Evolutionary conservation across 2,329 filamentous ascomycete genomes (phyloP).

Genomic region (Colletotrichum orbiculare): DNA sequence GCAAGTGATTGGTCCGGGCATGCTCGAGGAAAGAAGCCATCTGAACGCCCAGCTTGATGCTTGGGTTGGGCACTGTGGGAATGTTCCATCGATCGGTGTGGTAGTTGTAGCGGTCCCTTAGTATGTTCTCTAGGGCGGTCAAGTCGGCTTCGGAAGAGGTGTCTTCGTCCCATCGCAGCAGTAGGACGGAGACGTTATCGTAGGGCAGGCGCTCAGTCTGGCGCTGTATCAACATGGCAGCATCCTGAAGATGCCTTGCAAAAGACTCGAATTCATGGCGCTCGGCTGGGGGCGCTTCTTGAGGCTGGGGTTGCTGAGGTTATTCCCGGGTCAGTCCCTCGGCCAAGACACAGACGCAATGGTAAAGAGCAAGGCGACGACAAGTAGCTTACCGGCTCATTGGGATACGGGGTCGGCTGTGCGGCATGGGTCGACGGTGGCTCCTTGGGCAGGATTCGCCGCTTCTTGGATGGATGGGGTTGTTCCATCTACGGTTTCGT

Average conservation of each 20-base stretch:
- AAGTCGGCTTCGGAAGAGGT: slow-evolving; percentile 64
- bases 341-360: too few species aligned
- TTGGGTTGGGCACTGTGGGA: slow-evolving; percentile 68
- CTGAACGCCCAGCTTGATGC: slow-evolving; percentile 69
- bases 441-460: slow-evolving; percentile 36
- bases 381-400: slow-evolving; percentile 34
- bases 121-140: slow-evolving; percentile 64
- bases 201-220: slow-evolving; percentile 70
- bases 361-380: too few species aligned
- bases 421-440: slow-evolving; percentile 17
- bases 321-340: slow-evolving; percentile 6
- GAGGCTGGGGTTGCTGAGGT: slow-evolving; percentile 49
- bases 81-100: slow-evolving; percentile 71
- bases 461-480: slow-evolving; percentile 37
- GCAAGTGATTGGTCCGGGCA: slow-evolving; percentile 66
- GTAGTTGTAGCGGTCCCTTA: slow-evolving; percentile 71
- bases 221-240: slow-evolving; percentile 73
- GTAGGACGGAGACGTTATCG: slow-evolving; percentile 67
- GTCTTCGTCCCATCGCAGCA: slow-evolving; percentile 73
- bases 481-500: slow-evolving; percentile 37
- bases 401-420: slow-evolving; percentile 31
- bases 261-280: slow-evolving; percentile 75
- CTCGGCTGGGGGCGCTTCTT: slow-evolving; percentile 57
- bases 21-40: slow-evolving; percentile 70
- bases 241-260: slow-evolving; percentile 75